Conservation (phyloP, 257 asterid species). For the Sherardia arvensis region DNA sequence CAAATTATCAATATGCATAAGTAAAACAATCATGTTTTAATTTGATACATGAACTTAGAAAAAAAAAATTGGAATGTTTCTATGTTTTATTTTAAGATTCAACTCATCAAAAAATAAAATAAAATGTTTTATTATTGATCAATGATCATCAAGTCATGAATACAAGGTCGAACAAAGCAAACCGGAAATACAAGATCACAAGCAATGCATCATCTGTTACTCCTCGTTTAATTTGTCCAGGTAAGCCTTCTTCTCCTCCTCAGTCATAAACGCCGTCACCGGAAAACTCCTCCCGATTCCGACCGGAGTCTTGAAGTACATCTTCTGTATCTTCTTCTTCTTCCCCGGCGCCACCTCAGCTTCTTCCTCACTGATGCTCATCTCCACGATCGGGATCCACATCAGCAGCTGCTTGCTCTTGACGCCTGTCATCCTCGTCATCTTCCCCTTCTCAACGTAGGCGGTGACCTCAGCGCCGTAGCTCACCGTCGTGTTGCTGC, state of each 20-base stretch:
- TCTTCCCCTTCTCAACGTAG: slow-evolving; percentile 66
- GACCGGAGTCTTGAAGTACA: slow-evolving; percentile 79
- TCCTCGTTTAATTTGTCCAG: slow-evolving; percentile 10
- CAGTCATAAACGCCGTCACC: slow-evolving; percentile 60
- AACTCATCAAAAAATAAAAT: too few species aligned
- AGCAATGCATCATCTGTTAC: not conserved
- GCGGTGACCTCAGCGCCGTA: slow-evolving; percentile 80
- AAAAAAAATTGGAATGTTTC: too few species aligned
- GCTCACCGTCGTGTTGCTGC: slow-evolving; percentile 51
- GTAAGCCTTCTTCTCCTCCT: slow-evolving; percentile 39
- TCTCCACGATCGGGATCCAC: slow-evolving; percentile 91
- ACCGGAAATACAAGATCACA: too few species aligned
- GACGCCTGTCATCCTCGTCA: slow-evolving; percentile 90
- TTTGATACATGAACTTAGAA: too few species aligned
- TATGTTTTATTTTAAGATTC: too few species aligned
- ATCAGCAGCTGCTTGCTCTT: slow-evolving; percentile 78
- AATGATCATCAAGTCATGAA: too few species aligned
- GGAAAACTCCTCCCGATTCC: slow-evolving; percentile 87
- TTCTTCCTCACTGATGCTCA: slow-evolving; percentile 43
- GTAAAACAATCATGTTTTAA: too few species aligned
- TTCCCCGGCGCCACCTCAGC: slow-evolving; percentile 14
- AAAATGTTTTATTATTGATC: too few species aligned
- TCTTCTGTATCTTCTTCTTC: slow-evolving; percentile 28
- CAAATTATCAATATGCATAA: too few species aligned
- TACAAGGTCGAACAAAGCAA: too few species aligned